phyloP scores from a whole-genome alignment of 1,139 yeast species.

The Yamadazyma aaseri region DNA sequence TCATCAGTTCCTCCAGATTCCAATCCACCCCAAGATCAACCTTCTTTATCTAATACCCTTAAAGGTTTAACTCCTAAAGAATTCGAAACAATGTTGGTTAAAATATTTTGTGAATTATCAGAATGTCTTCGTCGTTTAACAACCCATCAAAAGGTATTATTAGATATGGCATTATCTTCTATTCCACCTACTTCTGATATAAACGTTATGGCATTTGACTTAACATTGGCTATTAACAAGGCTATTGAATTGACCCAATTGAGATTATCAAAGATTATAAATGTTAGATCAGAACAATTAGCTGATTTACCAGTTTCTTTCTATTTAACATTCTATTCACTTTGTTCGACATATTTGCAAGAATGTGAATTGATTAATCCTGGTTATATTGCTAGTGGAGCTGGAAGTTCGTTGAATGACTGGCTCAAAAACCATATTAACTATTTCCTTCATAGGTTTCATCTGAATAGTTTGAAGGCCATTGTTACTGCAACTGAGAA shows the following conservation, averaged over 20 bases:
- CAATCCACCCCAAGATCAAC: constrained; percentile 8
- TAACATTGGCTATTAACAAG: constrained; percentile 56
- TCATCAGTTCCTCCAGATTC: constrained; percentile 28
- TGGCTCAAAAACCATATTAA: constrained; percentile 67
- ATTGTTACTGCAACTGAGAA: constrained; percentile 55
- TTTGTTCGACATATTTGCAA: constrained; percentile 66
- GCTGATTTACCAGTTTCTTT: constrained; percentile 52
- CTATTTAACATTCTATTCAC: constrained; percentile 65
- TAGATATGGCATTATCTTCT: constrained; percentile 68
- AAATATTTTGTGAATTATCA: constrained; percentile 62
- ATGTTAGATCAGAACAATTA: constrained; percentile 73
- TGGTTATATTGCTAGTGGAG: constrained; percentile 54
- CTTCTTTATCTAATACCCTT: constrained; percentile 46
- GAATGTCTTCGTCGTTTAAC: constrained; percentile 74
- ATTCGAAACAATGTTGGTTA: constrained; percentile 67
- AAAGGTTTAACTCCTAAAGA: constrained; percentile 69
- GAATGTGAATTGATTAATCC: constrained; percentile 90
- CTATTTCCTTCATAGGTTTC: constrained; percentile 58
- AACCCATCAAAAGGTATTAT: constrained; percentile 72
- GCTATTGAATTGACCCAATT: constrained; percentile 74
- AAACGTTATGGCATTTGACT: constrained; percentile 60
- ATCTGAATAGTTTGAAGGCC: constrained; percentile 46
- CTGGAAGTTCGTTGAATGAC: constrained; percentile 55
- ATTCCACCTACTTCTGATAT: constrained; percentile 32
- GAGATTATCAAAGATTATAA: constrained; percentile 74